These are phyloP conservation scores for Symbiodinium pilosum DNA, from an alignment of 73 alveolate species.

Conservation along the genomic window DNA sequence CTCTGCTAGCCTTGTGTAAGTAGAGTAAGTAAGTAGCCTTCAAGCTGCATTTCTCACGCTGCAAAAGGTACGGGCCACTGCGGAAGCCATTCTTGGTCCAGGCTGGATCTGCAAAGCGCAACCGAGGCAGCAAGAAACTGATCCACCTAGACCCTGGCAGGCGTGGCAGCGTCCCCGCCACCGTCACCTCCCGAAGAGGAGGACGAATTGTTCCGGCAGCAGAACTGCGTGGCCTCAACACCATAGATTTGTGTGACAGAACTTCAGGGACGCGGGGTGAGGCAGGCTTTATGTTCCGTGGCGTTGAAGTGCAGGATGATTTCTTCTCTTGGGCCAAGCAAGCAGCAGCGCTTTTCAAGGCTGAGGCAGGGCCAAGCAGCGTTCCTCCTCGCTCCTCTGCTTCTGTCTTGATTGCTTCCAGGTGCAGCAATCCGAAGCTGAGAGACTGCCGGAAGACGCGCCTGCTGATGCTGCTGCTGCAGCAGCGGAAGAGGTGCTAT, in stretches of 20 bases:
- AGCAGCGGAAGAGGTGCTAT: too few relatives aligned
- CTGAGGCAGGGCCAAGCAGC: background rate
- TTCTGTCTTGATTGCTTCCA: background rate
- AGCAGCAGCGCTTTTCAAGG: slow-evolving; percentile 48
- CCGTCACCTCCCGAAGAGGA: slow-evolving; percentile 71
- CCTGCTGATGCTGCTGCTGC: too few relatives aligned
- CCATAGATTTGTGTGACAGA: too few relatives aligned
- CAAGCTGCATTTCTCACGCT: too few relatives aligned
- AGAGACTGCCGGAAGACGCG: too few relatives aligned
- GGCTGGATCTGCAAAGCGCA: background rate
- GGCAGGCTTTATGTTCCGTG: too few relatives aligned
- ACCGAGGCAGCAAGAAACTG: too few relatives aligned
- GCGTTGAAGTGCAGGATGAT: slow-evolving; percentile 43
- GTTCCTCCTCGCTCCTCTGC: too few relatives aligned
- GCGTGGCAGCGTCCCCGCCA: slow-evolving; percentile 35
- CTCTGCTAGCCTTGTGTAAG: too few relatives aligned
- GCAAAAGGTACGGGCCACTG: slow-evolving; percentile 42
- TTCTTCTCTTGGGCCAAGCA: slow-evolving; percentile 91
- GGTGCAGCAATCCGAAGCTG: background rate
- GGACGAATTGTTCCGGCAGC: background rate
- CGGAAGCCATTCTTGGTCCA: slow-evolving; percentile 86
- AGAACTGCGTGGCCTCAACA: too few relatives aligned
- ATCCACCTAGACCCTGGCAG: background rate
- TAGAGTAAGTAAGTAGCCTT: too few relatives aligned
- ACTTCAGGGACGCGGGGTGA: too few relatives aligned